Percentiles rank a stretch among this genome's conserved stretches.
Conservation (phyloP, 108 stramenopile genomes). For the Fragilariopsis cylindrus region DNA sequence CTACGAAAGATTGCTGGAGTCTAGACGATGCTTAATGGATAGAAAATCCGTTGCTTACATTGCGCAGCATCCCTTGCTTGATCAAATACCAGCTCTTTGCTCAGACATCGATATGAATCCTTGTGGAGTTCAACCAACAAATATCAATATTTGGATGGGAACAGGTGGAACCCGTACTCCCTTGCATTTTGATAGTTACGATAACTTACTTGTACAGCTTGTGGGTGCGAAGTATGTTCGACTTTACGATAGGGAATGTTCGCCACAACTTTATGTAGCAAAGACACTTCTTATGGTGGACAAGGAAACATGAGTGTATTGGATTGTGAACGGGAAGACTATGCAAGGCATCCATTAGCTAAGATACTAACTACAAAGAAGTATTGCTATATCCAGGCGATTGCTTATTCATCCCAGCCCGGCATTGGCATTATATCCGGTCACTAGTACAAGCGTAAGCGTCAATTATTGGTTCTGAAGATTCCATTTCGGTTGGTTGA, state of each 20-base stretch:
- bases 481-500: too few species aligned
- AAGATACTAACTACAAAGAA: slow-evolving; percentile 40
- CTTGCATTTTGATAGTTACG: slow-evolving; percentile 74
- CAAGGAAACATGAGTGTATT: slow-evolving; percentile 74
- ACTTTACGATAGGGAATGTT: slow-evolving; percentile 43
- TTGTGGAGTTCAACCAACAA: slow-evolving; percentile 34
- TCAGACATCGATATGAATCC: slow-evolving; percentile 41
- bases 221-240: slow-evolving; percentile 86
- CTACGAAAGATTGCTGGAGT: slow-evolving; percentile 28
- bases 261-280: slow-evolving; percentile 52
- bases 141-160: slow-evolving; percentile 63
- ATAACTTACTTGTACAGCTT: slow-evolving; percentile 78
- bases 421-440: slow-evolving; percentile 67
- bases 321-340: slow-evolving; percentile 64
- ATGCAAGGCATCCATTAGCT: slow-evolving; percentile 39
- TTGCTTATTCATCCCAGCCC: slow-evolving; percentile 61
- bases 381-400: slow-evolving; percentile 63
- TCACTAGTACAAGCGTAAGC: slow-evolving; percentile 55
- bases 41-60: slow-evolving; percentile 40
- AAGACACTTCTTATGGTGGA: slow-evolving; percentile 28
- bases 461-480: slow-evolving; percentile 60
- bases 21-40: slow-evolving; percentile 29
- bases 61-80: slow-evolving; percentile 63
- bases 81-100: slow-evolving; percentile 50
- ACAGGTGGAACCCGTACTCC: slow-evolving; percentile 73